phyloP scores from a whole-genome alignment of 148 eudicot genomes.

The Camellia japonica region DNA sequence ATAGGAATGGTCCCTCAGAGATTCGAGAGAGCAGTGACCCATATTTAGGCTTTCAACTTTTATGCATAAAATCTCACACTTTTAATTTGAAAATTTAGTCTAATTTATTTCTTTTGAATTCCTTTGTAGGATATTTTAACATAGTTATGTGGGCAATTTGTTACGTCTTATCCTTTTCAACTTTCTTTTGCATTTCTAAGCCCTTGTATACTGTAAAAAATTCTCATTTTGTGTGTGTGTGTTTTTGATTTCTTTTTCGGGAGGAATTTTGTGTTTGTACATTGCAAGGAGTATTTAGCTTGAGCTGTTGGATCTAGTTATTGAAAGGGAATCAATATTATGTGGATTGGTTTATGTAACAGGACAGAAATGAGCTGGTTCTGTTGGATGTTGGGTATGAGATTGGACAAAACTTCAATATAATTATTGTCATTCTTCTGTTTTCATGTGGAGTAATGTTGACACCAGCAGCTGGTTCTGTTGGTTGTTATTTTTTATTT shows the following conservation, averaged over 20 bases:
- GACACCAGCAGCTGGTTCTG: too few species aligned
- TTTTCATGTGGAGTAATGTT: too few species aligned
- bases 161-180: not conserved
- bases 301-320: not conserved
- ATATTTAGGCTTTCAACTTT: not conserved
- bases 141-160: slow-evolving; percentile 12
- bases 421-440: too few species aligned
- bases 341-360: not conserved
- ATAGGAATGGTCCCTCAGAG: not conserved
- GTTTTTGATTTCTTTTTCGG: too few species aligned
- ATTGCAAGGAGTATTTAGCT: slow-evolving; percentile 6
- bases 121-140: slow-evolving; percentile 10
- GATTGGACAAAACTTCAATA: too few species aligned
- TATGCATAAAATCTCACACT: not conserved
- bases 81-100: not conserved
- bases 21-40: not conserved
- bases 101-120: slow-evolving; percentile 1
- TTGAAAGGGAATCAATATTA: not conserved
- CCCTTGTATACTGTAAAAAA: not conserved
- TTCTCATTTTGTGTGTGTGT: not conserved
- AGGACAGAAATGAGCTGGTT: not conserved
- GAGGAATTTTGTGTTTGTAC: not conserved
- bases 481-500: too few species aligned
- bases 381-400: too few species aligned
- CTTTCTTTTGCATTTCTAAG: slow-evolving; percentile 4